A percentile compares a stretch with the other conserved stretches of the same genome.
phyloP scores from a whole-genome alignment of 2,329 filamentous ascomycete species.

The Penicillium sp. region DNA sequence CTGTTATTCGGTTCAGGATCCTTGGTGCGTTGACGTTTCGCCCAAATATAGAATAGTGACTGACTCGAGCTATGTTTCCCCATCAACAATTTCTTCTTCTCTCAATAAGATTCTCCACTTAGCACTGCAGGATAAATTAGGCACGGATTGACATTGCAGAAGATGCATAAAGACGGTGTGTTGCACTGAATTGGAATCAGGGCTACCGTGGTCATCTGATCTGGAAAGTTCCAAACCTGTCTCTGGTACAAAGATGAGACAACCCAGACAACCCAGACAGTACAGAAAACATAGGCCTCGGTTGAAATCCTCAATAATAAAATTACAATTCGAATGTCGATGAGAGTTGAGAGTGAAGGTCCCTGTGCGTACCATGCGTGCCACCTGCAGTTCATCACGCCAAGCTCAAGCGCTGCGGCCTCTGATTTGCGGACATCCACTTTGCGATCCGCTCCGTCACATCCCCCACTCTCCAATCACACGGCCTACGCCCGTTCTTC shows the following conservation, averaged over 20 bases:
- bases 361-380: conserved; percentile 14
- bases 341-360: conserved; percentile 6
- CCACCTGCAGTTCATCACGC: conserved; percentile 25
- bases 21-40: background rate
- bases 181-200: conserved; percentile 5
- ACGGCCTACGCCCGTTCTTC: conserved; percentile 8
- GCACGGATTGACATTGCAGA: background rate
- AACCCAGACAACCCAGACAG: background rate
- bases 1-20: background rate
- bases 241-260: conserved; percentile 8
- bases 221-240: conserved; percentile 14
- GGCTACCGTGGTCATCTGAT: conserved; percentile 16
- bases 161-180: conserved; percentile 3
- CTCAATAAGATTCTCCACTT: conserved; percentile 6
- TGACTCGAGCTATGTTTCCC: background rate
- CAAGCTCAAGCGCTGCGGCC: conserved; percentile 6
- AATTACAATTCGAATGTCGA: conserved; percentile 12
- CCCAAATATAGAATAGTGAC: conserved; percentile 11
- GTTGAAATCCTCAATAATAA: background rate
- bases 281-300: background rate
- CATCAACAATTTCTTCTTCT: conserved; percentile 1
- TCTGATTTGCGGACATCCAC: conserved; percentile 18
- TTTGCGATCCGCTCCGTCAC: conserved; percentile 23
- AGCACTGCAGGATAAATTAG: conserved; percentile 1
- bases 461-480: conserved; percentile 21